Conservation (phyloP, 139 green algal genomes). For the Chara braunii region DNA sequence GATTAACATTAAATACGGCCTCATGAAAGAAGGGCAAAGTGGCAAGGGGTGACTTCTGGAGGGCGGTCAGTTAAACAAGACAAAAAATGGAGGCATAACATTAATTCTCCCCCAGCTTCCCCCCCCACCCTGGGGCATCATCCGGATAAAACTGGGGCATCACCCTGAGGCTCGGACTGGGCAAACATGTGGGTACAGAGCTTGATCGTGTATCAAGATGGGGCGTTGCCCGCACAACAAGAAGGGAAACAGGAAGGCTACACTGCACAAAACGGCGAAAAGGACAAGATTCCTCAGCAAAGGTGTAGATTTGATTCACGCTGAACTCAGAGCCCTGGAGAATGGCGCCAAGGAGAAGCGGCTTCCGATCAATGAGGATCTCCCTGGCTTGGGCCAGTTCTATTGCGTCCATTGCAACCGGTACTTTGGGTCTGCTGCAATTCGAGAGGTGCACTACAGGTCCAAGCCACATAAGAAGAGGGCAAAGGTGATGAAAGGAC, state of each 20-base stretch:
- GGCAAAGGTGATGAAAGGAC: slow-evolving; percentile 26
- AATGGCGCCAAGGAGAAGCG: neutral
- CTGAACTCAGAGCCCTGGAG: neutral
- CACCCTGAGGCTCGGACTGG: too few species aligned
- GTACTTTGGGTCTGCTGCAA: slow-evolving; percentile 2
- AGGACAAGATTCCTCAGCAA: slow-evolving; percentile 16
- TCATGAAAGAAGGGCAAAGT: too few species aligned
- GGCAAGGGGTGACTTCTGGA: too few species aligned
- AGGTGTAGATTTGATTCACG: slow-evolving; percentile 30
- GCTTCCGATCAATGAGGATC: slow-evolving; percentile 9
- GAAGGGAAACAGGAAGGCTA: slow-evolving; percentile 10
- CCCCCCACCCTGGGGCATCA: too few species aligned
- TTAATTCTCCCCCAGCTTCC: too few species aligned
- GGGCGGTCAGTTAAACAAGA: too few species aligned
- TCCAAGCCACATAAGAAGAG: slow-evolving; percentile 25
- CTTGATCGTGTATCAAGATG: too few species aligned
- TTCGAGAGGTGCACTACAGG: slow-evolving; percentile 7
- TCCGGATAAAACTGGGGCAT: too few species aligned
- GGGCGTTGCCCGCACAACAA: slow-evolving; percentile 20
- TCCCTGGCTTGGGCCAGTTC: slow-evolving; percentile 25
- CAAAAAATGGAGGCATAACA: too few species aligned
- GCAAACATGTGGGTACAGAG: too few species aligned
- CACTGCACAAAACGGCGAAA: slow-evolving; percentile 15
- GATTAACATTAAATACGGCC: too few species aligned
- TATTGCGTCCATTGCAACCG: slow-evolving; percentile 30